phyloP scores from a whole-genome alignment of 345 rosid species.

The Aquilaria yunnanensis region DNA sequence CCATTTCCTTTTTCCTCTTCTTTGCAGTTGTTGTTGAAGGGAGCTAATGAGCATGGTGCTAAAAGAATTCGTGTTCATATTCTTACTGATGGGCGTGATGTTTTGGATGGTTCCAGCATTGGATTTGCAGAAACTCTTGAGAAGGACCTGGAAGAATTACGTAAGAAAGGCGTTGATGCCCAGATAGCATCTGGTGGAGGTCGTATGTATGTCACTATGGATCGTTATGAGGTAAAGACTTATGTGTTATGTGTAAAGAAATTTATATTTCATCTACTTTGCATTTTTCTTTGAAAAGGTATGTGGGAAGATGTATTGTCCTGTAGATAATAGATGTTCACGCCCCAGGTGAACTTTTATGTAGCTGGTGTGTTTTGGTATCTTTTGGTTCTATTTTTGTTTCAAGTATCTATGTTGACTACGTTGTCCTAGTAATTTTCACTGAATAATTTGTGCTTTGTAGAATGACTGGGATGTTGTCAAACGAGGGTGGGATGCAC shows the following conservation, averaged over 20 bases:
- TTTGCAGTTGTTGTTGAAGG: conserved; percentile 72
- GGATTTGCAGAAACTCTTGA: conserved; percentile 83
- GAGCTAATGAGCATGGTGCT: conserved; percentile 79
- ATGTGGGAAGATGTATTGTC: background rate
- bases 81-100: conserved; percentile 98
- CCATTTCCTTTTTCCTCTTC: background rate
- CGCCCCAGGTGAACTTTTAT: no score
- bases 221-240: conserved; percentile 73
- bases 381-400: background rate
- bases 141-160: conserved; percentile 48
- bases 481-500: conserved; percentile 99
- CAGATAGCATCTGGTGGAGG: conserved; percentile 98
- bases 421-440: background rate
- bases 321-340: no score
- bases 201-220: conserved; percentile 96
- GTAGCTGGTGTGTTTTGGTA: background rate
- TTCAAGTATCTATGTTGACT: background rate
- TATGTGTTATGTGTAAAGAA: background rate
- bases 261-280: background rate
- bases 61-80: conserved; percentile 85
- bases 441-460: background rate
- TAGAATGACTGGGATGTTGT: conserved; percentile 97
- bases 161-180: conserved; percentile 83
- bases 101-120: conserved; percentile 86
- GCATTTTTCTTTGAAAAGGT: background rate